Conservation (phyloP, 2,329 filamentous ascomycete species). For the Pseudocercospora fuligena region DNA sequence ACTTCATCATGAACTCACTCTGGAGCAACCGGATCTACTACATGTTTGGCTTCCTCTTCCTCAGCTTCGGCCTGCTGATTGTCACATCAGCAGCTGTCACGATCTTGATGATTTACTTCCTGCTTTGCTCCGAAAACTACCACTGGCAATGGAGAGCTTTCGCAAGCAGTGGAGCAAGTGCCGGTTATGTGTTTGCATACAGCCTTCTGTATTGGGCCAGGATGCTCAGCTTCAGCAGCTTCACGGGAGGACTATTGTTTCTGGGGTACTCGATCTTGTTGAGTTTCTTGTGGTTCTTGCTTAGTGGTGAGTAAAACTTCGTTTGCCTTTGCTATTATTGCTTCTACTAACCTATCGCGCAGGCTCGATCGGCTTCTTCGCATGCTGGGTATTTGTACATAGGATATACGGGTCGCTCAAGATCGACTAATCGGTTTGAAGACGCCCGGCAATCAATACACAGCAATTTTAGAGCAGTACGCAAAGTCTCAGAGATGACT, state of each 20-base stretch:
- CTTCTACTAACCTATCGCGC: conserved; percentile 27
- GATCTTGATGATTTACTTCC: conserved; percentile 91
- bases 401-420: conserved; percentile 98
- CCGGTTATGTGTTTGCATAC: conserved; percentile 89
- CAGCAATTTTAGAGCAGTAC: not conserved
- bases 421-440: conserved; percentile 68
- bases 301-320: conserved; percentile 75
- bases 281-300: conserved; percentile 87
- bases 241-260: conserved; percentile 88
- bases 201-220: conserved; percentile 89
- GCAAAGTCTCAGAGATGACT: not conserved
- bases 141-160: conserved; percentile 99
- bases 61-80: conserved; percentile 97
- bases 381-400: conserved; percentile 90
- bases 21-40: conserved; percentile 99
- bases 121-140: conserved; percentile 96
- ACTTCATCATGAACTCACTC: conserved; percentile 99
- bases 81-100: conserved; percentile 92
- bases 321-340: not conserved
- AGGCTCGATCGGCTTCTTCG: conserved; percentile 96
- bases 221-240: conserved; percentile 80
- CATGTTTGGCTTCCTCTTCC: conserved; percentile 99
- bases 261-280: conserved; percentile 90
- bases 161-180: conserved; percentile 85
- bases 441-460: not conserved